Percentiles rank a stretch among this genome's conserved stretches.
Conservation (phyloP, 768 basidiomycete species). For the Mycena filopes region DNA sequence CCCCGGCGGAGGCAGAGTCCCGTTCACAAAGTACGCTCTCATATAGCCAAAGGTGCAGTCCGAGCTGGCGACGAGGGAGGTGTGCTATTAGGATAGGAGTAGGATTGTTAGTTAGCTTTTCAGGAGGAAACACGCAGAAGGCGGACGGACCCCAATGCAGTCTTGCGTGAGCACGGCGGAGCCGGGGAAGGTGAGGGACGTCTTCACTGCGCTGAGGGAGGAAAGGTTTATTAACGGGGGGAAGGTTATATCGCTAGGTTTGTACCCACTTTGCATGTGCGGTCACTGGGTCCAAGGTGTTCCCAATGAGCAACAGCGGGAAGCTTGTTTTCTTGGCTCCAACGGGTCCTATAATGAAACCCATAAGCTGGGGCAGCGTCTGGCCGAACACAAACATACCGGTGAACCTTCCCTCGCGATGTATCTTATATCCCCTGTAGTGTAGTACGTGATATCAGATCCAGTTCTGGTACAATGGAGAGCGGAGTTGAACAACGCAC, state of each 20-base stretch:
- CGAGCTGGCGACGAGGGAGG: slow-evolving; percentile 5
- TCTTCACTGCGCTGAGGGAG: background rate
- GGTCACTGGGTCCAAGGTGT: slow-evolving; percentile 17
- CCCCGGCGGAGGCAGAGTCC: slow-evolving; percentile 9
- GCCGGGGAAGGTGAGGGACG: slow-evolving; percentile 4
- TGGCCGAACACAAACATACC: too few species aligned
- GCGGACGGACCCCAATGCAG: background rate
- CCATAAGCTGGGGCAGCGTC: too few species aligned
- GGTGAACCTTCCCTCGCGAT: slow-evolving; percentile 8
- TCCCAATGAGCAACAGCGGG: slow-evolving; percentile 37
- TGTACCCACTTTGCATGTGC: background rate
- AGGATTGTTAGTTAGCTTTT: background rate
- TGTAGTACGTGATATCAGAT: background rate
- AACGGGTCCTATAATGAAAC: slow-evolving; percentile 27
- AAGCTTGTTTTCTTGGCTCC: slow-evolving; percentile 35
- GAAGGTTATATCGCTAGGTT: background rate
- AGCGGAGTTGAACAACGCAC: slow-evolving; percentile 2
- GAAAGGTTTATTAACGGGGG: background rate
- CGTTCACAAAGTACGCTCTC: slow-evolving; percentile 13
- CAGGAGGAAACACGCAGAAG: background rate
- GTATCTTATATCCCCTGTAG: background rate
- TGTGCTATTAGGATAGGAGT: background rate
- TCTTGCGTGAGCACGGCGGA: slow-evolving; percentile 16
- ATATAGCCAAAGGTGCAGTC: slow-evolving; percentile 1
- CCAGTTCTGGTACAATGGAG: too few species aligned